These are phyloP conservation scores for Ilyonectria mors-panacis DNA, from an alignment of 2,329 filamentous ascomycete genomes.

Conservation along the genomic window DNA sequence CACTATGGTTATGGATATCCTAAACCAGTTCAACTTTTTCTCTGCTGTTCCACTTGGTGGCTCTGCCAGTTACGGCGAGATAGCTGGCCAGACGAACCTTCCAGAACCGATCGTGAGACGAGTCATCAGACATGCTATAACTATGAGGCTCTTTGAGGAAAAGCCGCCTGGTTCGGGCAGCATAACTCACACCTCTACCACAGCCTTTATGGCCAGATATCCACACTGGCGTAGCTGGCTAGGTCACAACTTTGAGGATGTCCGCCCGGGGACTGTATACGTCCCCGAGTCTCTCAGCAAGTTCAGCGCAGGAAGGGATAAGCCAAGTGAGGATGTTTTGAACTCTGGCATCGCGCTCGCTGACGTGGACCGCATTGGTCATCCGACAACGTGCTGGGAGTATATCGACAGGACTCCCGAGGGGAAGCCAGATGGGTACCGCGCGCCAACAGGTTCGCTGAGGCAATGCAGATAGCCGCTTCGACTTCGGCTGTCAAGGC, in stretches of 20 bases:
- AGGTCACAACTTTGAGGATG: slow-evolving; percentile 53
- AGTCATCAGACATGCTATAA: slow-evolving; percentile 54
- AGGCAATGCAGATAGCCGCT: slow-evolving; percentile 32
- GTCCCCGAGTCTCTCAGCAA: slow-evolving; percentile 50
- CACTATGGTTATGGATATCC: slow-evolving; percentile 28
- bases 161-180: slow-evolving; percentile 8
- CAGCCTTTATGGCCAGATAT: slow-evolving; percentile 51
- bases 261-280: slow-evolving; percentile 50
- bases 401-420: slow-evolving; percentile 30
- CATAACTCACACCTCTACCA: slow-evolving; percentile 54
- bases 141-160: slow-evolving; percentile 54
- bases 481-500: slow-evolving; percentile 16
- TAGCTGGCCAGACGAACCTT: slow-evolving; percentile 52
- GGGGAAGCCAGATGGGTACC: slow-evolving; percentile 37
- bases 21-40: slow-evolving; percentile 45
- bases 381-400: slow-evolving; percentile 31
- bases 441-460: slow-evolving; percentile 34
- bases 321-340: slow-evolving; percentile 49
- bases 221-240: slow-evolving; percentile 45
- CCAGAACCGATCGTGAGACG: slow-evolving; percentile 56
- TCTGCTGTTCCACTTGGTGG: slow-evolving; percentile 42
- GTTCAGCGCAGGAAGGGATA: slow-evolving; percentile 49
- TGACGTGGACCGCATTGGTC: slow-evolving; percentile 27
- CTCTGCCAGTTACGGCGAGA: slow-evolving; percentile 35
- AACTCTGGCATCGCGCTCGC: slow-evolving; percentile 54